Evolutionary conservation across 371 early-diverging fungal species (phyloP).

Genomic region (Rhizopus arrhizus): DNA sequence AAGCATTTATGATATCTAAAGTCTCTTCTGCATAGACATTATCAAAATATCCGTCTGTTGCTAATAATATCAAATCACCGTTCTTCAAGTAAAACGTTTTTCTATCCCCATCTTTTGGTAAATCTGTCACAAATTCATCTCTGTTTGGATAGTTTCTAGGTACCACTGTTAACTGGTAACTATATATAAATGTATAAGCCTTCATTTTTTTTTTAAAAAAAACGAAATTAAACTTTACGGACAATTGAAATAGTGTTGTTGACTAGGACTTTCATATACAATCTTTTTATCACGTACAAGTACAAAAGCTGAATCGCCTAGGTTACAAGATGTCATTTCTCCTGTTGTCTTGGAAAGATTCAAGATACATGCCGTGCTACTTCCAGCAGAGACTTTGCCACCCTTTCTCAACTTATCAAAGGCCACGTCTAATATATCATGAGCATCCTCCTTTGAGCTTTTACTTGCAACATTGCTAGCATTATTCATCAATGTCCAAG

Average conservation of each 20-base stretch:
- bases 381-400: slow-evolving; percentile 68
- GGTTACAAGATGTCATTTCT: slow-evolving; percentile 61
- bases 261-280: slow-evolving; percentile 67
- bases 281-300: slow-evolving; percentile 63
- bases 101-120: slow-evolving; percentile 66
- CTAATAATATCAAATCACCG: slow-evolving; percentile 69
- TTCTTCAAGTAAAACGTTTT: slow-evolving; percentile 64
- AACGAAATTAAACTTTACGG: slow-evolving; percentile 45
- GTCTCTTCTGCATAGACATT: slow-evolving; percentile 69
- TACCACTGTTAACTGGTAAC: slow-evolving; percentile 69
- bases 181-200: slow-evolving; percentile 9
- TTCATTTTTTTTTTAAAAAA: not conserved
- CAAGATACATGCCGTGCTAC: slow-evolving; percentile 72
- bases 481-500: slow-evolving; percentile 75
- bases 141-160: slow-evolving; percentile 62
- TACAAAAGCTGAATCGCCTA: slow-evolving; percentile 70
- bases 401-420: slow-evolving; percentile 59
- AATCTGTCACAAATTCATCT: slow-evolving; percentile 58
- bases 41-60: slow-evolving; percentile 74
- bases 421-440: slow-evolving; percentile 61
- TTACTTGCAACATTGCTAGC: slow-evolving; percentile 56
- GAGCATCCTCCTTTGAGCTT: slow-evolving; percentile 52
- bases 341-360: slow-evolving; percentile 67
- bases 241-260: slow-evolving; percentile 75
- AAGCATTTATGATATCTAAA: slow-evolving; percentile 52